Conservation (phyloP, 2,329 filamentous ascomycete species). For the Harringtonia aguacate region DNA sequence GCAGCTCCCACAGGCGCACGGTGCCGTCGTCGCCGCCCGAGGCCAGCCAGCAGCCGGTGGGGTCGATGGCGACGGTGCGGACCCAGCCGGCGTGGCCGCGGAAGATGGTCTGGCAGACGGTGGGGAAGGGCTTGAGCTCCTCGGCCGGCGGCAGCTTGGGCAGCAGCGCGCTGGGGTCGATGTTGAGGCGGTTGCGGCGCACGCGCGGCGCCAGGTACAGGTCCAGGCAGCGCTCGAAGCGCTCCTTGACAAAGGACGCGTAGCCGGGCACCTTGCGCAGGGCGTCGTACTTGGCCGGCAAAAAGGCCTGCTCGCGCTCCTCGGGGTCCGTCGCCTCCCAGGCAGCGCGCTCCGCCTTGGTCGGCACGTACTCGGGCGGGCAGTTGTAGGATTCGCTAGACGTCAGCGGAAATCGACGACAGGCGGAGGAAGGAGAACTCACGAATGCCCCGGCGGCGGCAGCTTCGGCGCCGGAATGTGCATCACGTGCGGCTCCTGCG, state of each 20-base stretch:
- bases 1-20: slow-evolving; percentile 79
- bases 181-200: slow-evolving; percentile 88
- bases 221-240: slow-evolving; percentile 91
- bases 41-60: slow-evolving; percentile 74
- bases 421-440: not conserved
- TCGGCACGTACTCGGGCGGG: slow-evolving; percentile 85
- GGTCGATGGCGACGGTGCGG: slow-evolving; percentile 73
- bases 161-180: slow-evolving; percentile 84
- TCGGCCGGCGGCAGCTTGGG: slow-evolving; percentile 89
- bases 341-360: slow-evolving; percentile 67
- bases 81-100: slow-evolving; percentile 82
- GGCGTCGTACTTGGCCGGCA: slow-evolving; percentile 73
- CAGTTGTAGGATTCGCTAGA: slow-evolving; percentile 77
- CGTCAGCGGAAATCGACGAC: not conserved
- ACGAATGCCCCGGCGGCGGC: slow-evolving; percentile 75
- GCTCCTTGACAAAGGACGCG: slow-evolving; percentile 81
- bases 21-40: slow-evolving; percentile 92
- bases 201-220: slow-evolving; percentile 90
- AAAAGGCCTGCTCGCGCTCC: slow-evolving; percentile 79
- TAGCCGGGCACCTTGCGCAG: slow-evolving; percentile 90
- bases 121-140: slow-evolving; percentile 91
- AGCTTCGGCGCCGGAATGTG: slow-evolving; percentile 91
- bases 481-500: slow-evolving; percentile 78
- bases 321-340: slow-evolving; percentile 86
- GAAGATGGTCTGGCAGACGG: slow-evolving; percentile 78